Evolutionary conservation across 257 asterid species (phyloP).

Genomic region (Parsonsia alboflavescens): DNA sequence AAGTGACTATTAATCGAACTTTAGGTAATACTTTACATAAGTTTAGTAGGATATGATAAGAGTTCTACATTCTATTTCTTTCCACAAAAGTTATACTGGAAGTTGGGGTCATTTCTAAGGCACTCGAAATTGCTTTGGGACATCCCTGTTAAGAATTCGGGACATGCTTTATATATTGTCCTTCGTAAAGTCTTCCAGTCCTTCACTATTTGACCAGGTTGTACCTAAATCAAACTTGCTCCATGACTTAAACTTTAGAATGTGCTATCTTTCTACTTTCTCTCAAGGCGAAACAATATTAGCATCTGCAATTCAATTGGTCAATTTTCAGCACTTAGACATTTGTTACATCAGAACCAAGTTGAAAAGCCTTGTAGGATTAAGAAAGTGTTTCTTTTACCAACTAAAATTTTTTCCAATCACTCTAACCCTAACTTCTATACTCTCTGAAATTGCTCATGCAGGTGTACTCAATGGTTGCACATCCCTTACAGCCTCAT

Average conservation of each 20-base stretch:
- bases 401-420: background rate
- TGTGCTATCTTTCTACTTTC: background rate
- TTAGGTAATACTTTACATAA: background rate
- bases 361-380: background rate
- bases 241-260: background rate
- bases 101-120: too few species aligned
- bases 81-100: background rate
- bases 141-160: background rate
- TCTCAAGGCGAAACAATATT: background rate
- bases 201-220: background rate
- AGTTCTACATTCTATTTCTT: background rate
- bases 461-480: constrained; percentile 92
- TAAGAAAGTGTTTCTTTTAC: background rate
- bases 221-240: background rate
- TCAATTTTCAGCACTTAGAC: background rate
- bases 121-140: background rate
- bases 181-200: background rate
- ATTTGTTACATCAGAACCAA: background rate
- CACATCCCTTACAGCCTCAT: constrained; percentile 94
- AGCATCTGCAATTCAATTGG: background rate
- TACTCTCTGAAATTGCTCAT: constrained; percentile 15
- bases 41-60: background rate
- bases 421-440: constrained; percentile 2
- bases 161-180: background rate
- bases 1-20: background rate